Evolutionary conservation across 257 asterid species (phyloP).

Genomic region (Ligustrum vulgare): DNA sequence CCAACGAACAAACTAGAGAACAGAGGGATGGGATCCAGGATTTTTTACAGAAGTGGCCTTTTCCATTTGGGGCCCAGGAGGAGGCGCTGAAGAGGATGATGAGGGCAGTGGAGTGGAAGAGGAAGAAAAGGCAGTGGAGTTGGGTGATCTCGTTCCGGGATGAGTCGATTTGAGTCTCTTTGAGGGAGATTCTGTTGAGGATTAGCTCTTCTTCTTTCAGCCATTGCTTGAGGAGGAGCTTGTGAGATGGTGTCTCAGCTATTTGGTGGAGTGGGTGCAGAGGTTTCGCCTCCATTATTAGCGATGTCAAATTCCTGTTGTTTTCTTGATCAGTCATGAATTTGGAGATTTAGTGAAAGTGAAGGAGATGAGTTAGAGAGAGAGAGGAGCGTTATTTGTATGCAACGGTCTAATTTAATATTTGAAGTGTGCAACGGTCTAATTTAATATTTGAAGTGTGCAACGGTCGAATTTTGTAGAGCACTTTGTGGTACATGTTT

Average conservation of each 20-base stretch:
- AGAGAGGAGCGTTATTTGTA: constrained; percentile 22
- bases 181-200: constrained; percentile 72
- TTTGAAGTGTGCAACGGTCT: constrained; percentile 46
- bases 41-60: constrained; percentile 35
- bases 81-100: constrained; percentile 73
- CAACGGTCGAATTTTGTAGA: constrained; percentile 46
- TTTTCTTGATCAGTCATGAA: constrained; percentile 34
- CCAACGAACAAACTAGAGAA: constrained; percentile 51
- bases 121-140: constrained; percentile 80
- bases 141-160: constrained; percentile 69
- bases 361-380: background rate
- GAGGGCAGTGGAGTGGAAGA: constrained; percentile 81
- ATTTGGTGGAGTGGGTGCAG: constrained; percentile 83
- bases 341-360: background rate
- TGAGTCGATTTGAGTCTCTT: constrained; percentile 72
- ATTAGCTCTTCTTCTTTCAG: constrained; percentile 85
- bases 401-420: constrained; percentile 35
- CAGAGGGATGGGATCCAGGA: constrained; percentile 65
- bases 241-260: constrained; percentile 77
- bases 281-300: constrained; percentile 51
- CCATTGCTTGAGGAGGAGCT: constrained; percentile 93
- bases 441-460: constrained; percentile 25
- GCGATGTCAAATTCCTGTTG: background rate
- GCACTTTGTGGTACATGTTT: background rate
- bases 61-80: background rate